Base-by-base conservation (phyloP, 805 yeast species). In the Barnettozyma sucrosica region DNA sequence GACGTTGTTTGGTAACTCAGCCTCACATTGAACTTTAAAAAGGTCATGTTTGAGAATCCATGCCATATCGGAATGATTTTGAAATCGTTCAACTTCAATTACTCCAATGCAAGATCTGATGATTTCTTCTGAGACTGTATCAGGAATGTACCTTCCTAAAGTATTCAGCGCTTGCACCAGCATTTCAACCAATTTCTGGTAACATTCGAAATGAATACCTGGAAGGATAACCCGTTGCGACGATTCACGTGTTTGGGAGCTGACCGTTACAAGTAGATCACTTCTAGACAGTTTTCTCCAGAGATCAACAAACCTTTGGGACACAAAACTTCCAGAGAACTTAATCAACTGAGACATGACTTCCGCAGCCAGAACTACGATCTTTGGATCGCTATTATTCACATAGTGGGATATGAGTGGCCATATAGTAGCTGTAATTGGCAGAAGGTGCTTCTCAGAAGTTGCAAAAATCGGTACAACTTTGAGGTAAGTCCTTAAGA, bases 391-490 rank as follows among this genome's bases (percentile, higher is more conserved):
- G 14, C 48, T n/a, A 1, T 48, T 47, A 14, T 34, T 49, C 8
- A 54, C 54, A 18, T 50, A 36, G 28, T 48, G 47, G 9, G 64
- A 50, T 2, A 75, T 58, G 3, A 70, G 62, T 3, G 79, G 77
- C 85, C 86, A 81, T 1, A 72, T 52, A 2, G 72, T 65, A n/a
- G 81, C 78, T 5, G 75, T 66, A 1, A 71, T 52, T 0, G 86
- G 85, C 14, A 76, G 61, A 36, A 78, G 65, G 44, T 67, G 68
- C 10, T 67, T 62, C 14, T 63, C 58, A 37, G 73, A 69, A 0
- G 85, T 71, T 0, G 86, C 76, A 20, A 85, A 62, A 23, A 82
- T 58, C 0, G 85, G 84, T 3, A 79, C 49, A 0, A 73, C 63
- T 16, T 66, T 62, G 6, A 63, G 55, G 18, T 76, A 60, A 1